These are phyloP conservation scores for Pelagophyceae sp. DNA, from an alignment of 352 stramenopile genomes.

Conservation along the genomic window DNA sequence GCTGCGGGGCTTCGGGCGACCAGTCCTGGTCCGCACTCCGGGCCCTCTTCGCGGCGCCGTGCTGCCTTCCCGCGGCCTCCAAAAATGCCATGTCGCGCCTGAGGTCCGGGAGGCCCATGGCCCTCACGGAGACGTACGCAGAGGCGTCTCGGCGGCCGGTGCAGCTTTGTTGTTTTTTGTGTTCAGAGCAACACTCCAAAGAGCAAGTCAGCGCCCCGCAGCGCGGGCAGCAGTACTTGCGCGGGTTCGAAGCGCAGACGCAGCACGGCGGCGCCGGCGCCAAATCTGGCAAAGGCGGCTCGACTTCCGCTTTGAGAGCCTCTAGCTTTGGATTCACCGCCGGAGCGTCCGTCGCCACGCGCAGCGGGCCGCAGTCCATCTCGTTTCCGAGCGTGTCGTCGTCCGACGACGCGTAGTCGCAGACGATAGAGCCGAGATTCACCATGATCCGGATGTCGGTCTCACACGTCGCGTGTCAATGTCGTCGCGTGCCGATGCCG, in stretches of 20 bases:
- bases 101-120: not conserved
- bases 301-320: not conserved
- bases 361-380: too few relatives aligned
- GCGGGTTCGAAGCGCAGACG: not conserved
- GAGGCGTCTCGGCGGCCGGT: not conserved
- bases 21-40: not conserved
- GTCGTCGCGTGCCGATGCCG: too few relatives aligned
- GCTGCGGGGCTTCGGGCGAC: not conserved
- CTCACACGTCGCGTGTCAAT: too few relatives aligned
- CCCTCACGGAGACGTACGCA: not conserved
- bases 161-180: not conserved
- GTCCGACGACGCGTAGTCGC: not conserved
- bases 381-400: too few relatives aligned
- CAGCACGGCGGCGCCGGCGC: not conserved
- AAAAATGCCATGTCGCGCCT: not conserved
- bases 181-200: not conserved
- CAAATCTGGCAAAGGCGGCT: not conserved
- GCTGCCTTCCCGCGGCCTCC: not conserved
- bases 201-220: constrained; percentile 4
- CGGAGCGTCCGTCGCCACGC: too few relatives aligned
- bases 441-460: not conserved
- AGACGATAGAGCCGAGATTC: not conserved
- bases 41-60: not conserved
- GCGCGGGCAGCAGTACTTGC: constrained; percentile 13
- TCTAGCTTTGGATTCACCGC: too few relatives aligned